A percentile compares a stretch with the other conserved stretches of the same genome.
Conservation (phyloP, 2,329 filamentous ascomycete species). For the Fusarium sp. region DNA sequence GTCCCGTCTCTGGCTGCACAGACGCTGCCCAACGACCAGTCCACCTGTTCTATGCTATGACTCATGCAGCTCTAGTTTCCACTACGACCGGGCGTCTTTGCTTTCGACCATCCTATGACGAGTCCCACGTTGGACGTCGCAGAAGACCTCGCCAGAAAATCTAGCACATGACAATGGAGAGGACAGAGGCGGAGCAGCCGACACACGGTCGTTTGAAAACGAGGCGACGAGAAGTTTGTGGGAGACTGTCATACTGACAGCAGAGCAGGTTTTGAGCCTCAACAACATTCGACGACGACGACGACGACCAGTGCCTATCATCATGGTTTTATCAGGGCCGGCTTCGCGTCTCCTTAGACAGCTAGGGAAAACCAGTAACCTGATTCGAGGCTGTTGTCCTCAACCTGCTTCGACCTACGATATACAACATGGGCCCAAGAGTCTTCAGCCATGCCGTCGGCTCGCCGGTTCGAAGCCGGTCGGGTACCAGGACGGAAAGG, state of each 20-base stretch:
- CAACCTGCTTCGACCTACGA: not conserved
- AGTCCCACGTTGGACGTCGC: not conserved
- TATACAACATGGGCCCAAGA: not conserved
- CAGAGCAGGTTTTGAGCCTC: not conserved
- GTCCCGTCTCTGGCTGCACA: not conserved
- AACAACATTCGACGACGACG: not conserved
- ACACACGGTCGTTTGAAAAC: not conserved
- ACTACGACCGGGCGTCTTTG: not conserved
- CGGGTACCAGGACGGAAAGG: not conserved
- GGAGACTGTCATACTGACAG: not conserved
- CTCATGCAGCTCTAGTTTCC: no score
- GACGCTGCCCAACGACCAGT: not conserved
- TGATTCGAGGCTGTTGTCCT: rapidly evolving
- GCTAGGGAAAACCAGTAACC: rapidly evolving
- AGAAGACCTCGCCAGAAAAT: not conserved
- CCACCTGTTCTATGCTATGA: not conserved
- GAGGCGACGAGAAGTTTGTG: not conserved
- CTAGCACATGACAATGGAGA: not conserved
- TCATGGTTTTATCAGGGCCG: not conserved
- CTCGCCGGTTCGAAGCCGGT: not conserved
- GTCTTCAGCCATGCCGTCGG: not conserved
- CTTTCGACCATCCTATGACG: not conserved
- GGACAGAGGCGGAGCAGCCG: not conserved
- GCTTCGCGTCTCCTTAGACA: not conserved
- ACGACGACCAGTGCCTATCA: not conserved